Conservation (phyloP, 176 grass and related monocot genomes). For the Sorghum bicolor region DNA sequence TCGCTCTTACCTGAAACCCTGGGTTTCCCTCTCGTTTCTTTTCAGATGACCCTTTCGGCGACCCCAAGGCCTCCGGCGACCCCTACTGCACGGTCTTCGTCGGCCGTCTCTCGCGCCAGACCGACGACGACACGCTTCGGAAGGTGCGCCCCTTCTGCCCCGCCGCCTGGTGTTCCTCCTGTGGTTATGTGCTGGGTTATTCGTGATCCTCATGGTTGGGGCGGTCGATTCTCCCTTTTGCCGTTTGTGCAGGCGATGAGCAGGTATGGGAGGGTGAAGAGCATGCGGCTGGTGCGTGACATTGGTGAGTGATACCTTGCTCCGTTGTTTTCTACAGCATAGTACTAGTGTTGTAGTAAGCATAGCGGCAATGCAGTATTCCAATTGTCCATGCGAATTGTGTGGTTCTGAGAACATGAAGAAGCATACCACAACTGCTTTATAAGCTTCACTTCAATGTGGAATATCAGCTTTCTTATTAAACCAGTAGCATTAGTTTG, state of each 20-base stretch:
- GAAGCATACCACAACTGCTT: background rate
- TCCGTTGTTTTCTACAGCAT: background rate
- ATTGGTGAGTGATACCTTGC: conserved; percentile 51
- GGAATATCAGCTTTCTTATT: background rate
- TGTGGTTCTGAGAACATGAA: background rate
- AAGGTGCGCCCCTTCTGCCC: conserved; percentile 32
- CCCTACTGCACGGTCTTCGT: conserved; percentile 87
- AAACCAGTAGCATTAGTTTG: background rate
- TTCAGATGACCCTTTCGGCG: conserved; percentile 85
- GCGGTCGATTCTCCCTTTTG: background rate
- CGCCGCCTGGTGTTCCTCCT: background rate
- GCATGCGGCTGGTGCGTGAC: conserved; percentile 69
- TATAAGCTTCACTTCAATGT: background rate
- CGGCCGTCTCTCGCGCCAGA: conserved; percentile 62
- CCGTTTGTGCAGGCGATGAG: conserved; percentile 63
- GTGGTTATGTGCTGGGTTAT: background rate
- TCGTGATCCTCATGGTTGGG: conserved; percentile 17
- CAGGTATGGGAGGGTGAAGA: conserved; percentile 87
- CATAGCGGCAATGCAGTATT: background rate
- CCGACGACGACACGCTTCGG: conserved; percentile 64
- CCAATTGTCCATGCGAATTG: background rate
- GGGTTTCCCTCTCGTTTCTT: background rate
- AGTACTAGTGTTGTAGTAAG: background rate
- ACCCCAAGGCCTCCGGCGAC: conserved; percentile 75
- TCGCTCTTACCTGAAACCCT: background rate